Evolutionary conservation across 2,329 filamentous ascomycete species (phyloP), one percentile per base, ranked within the genome.

Genomic region (Talaromyces marneffei): DNA sequence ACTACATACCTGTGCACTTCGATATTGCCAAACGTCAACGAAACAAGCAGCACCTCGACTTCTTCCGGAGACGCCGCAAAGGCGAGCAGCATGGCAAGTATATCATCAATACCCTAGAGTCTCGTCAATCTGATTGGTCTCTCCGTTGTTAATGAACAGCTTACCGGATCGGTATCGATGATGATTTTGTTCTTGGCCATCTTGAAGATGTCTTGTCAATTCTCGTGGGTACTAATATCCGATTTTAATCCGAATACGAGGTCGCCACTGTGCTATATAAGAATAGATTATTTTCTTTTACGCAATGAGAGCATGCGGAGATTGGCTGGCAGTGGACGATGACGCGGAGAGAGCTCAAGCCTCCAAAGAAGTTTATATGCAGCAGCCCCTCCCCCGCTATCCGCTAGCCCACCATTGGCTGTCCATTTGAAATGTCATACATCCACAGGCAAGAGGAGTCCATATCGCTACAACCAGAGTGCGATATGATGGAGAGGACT

Each of bases 1-100:
- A n/a, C n/a, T 12, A 9, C 31, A 48, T 74, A 91, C 89, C 86
- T 92, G 65, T 92, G 83, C 16, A 96, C 85, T 67, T 92, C 87
- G 23, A 97, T 90, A 72, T 99, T 99, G 61, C 94, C 94, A 74
- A 94, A 97, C 0, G 92, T 96, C 63, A 97, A 83, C 1, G 92
- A 96, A 61, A 99, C 82, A 75, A 97, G 83, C 52, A 90, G 76
- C 37, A 97, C 80, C 73, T 97, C 91, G 23, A 97, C 81, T 71
- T 97, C 93, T 67, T 96, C 89, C 0, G 89, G 84, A 25, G 85
- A 86, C 35, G 91, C 87, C 58, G 91, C 89, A 63, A 97, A 84
- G 3, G 94, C 92, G 56, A 97, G 82, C 35, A 99, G 82, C 74
- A 97, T 83, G 50, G 92, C 93, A 64, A 97, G 82, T 59, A 94